Evolutionary conservation across 371 early-diverging fungal genomes (phyloP), one percentile per base, ranked within the genome.

Genomic region (Nematocida ironsii): DNA sequence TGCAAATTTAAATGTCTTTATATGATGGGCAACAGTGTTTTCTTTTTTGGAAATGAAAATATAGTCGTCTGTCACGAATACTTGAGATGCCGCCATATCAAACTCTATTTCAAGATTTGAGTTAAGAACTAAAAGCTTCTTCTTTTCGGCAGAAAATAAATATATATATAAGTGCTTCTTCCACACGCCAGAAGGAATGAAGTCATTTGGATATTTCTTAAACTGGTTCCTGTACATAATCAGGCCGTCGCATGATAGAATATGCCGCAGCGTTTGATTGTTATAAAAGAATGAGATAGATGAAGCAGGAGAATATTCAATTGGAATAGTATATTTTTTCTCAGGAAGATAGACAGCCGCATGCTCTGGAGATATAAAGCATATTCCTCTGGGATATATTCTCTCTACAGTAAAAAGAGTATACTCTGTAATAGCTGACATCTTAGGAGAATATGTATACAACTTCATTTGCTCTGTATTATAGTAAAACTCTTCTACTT

Each of bases 31-130:
- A 33, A 75, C 33, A 1, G 68, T 68, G 16, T 68, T 75, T 11
- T 45, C n/a, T 6, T 75, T 33, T 48, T 75, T 75, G 18, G 27
- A 68, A 6, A 75, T 47, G 54, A 75, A 75, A 13, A 75, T 50
- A 68, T 75, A 70, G 56, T 64, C 54, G 23, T 54, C 54, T 42
- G 67, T 25, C 5, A 75, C 42, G 55, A 67, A 75, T 5, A 75
- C 62, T 23, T 52, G 25, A 11, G 56, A 11, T 18, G 42, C 67
- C 0, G 9, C 18, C 68, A 75, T 40, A 5, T 64, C 68, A 44
- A 72, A 68, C n/a, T 67, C 50, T 23, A 75, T 67, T 45, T 68
- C 69, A n/a, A 75, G 39, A 13, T 44, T 33, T 55, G 9, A 11
- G 54, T 75, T 52, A 11, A 75, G 42, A 66, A 75, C 76, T 33